Evolutionary conservation across 257 asterid genomes (phyloP).

Genomic region (Salvia splendens): DNA sequence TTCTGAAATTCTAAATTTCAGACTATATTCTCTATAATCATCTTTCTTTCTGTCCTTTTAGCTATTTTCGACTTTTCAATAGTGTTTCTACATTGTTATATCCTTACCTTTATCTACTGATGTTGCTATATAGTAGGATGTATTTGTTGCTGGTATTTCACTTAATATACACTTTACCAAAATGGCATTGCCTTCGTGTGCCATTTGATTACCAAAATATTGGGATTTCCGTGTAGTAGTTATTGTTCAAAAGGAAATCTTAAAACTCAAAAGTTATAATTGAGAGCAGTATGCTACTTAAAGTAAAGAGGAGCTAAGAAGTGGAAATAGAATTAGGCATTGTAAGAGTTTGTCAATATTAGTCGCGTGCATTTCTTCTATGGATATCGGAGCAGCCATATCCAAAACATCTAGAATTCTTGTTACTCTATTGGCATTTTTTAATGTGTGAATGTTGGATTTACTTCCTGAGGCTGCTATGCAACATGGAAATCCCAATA

Average conservation of each 20-base stretch:
- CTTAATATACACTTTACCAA: background rate
- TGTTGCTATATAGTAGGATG: background rate
- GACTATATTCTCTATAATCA: background rate
- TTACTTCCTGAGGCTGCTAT: background rate
- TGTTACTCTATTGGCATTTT: background rate
- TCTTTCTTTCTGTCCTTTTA: background rate
- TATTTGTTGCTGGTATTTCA: background rate
- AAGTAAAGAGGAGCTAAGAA: background rate
- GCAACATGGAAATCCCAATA: background rate
- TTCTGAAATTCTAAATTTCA: background rate
- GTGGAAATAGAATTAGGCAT: background rate
- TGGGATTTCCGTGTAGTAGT: too few relatives aligned
- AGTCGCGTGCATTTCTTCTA: background rate
- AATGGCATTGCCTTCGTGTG: background rate
- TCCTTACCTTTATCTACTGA: background rate
- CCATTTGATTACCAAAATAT: background rate
- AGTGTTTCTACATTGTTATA: background rate
- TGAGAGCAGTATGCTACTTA: slow-evolving; percentile 1
- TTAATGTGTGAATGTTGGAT: background rate
- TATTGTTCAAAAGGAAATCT: background rate
- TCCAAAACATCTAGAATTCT: background rate
- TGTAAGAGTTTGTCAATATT: background rate
- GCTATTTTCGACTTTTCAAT: background rate
- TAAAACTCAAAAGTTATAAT: background rate
- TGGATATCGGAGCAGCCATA: background rate